phyloP scores from a whole-genome alignment of 2,329 filamentous ascomycete species.

The Akanthomyces uredinophilus region DNA sequence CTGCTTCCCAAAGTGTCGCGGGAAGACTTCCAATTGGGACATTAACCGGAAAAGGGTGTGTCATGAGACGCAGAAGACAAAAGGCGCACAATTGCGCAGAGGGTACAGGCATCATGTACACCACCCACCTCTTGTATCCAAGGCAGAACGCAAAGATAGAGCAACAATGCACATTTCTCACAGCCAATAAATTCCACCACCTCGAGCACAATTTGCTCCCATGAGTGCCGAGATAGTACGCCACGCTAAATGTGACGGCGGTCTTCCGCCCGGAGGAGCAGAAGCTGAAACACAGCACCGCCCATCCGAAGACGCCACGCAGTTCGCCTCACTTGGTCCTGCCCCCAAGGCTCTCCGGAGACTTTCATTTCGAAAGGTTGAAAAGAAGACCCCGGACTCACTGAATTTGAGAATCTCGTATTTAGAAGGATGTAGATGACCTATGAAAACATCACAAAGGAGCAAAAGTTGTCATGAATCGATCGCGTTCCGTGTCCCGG shows the following conservation, averaged over 20 bases:
- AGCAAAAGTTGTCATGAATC: constrained; percentile 7
- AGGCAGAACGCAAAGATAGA: constrained; percentile 6
- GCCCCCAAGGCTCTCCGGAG: background rate
- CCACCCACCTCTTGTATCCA: background rate
- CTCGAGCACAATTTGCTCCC: background rate
- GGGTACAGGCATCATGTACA: background rate
- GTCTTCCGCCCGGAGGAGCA: background rate
- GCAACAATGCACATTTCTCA: background rate
- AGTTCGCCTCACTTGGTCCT: constrained; percentile 3
- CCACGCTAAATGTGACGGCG: background rate
- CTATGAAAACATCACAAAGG: background rate
- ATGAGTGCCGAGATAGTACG: background rate
- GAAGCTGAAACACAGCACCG: background rate
- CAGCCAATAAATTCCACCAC: background rate
- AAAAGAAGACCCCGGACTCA: background rate
- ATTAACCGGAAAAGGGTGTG: background rate
- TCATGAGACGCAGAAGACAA: background rate
- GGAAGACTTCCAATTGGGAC: background rate
- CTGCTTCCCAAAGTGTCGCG: background rate
- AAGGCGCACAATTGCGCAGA: constrained; percentile 2
- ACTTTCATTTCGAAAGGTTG: background rate
- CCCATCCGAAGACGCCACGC: constrained; percentile 6
- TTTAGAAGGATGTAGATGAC: background rate
- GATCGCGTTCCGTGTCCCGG: constrained; percentile 14
- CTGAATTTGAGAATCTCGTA: background rate